Base-by-base conservation (phyloP, 768 basidiomycete species). In the Boletus vinaceobasis region DNA sequence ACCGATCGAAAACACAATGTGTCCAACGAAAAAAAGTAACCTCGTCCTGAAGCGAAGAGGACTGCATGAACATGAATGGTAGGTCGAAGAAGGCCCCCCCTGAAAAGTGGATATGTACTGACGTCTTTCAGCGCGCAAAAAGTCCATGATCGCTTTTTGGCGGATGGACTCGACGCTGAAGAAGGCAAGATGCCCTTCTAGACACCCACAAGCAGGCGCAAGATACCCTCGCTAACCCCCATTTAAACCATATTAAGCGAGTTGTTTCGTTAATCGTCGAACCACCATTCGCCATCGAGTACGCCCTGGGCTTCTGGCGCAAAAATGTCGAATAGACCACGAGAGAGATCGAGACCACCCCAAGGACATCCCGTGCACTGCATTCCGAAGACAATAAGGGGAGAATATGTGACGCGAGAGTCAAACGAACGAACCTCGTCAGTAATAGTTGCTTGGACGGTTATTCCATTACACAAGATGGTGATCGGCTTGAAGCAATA, bases 321-420 rank as follows among this genome's bases (percentile, higher is more conserved):
- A 66, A 90, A 88, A 70, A 62, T 71, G 21, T 67, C 50, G 73
- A 92, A 91, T 45, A 91, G 75, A 40, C 84, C 83, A n/a, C 72
- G 67, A 26, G 84, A 83, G 32, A 90, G 72, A 68, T 92, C 90
- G 27, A 91, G 80, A 35, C 81, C 88, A 43, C 78, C 79, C 53
- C 71, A 79, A 14, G 81, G 80, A 66, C 89, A 91, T 21, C 77
- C 79, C 37, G 82, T 82, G 63, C 88, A 89, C 80, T 87, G 62
- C 13, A 36, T 48, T 37, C 31, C 40, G 43, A 32, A 52, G 17
- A 36, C 23, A 29, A 19, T 58, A 3, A 64, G 48, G 1, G 15
- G 21, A 45, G 29, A 35, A 19, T 9, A 33, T 6, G 14, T 15
- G 29, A 32, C 5, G 2, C 13, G 19, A 48, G 35, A 26, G 23